Base-by-base conservation (phyloP, 2,329 filamentous ascomycete genomes). In the Pyrenophora graminea region DNA sequence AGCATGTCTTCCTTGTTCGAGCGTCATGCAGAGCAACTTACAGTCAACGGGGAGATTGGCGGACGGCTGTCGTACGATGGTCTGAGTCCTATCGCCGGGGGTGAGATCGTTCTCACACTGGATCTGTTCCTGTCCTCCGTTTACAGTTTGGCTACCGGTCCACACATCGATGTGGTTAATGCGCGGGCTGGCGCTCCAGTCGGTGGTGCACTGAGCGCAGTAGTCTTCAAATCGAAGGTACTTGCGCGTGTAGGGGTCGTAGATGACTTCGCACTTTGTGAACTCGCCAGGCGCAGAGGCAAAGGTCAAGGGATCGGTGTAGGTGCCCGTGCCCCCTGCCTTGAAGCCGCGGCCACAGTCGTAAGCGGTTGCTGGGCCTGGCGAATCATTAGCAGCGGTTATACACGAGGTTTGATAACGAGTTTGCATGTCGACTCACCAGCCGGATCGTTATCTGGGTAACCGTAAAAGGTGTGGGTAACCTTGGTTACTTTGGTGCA, bases 261-360 rank as follows among this genome's bases (percentile, higher is more conserved):
- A 80, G 36, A 80, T 66, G 49, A 78, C 64, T 53, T 79, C 77
- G 66, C 78, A 80, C 18, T 60, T 45, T 1, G 63, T 59, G 63
- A 78, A 77, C 44, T 75, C 72, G 37, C 72, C 73, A 4, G 62
- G 59, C 2, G 76, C 73, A 4, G 71, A 75, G 23, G 77, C 77
- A 42, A 79, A 76, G 1, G 76, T 78, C 21, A 78, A 53, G 1
- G 76, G 77, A 61, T 79, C 69, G 39, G 53, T 53, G 56, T 68
- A 77, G n/a, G 74, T 76, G 23, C 77, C 77, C 0, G 61, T 70
- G 13, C 77, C 77, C 8, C 76, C 76, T 12, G 77, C 75, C 21
- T 61, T 62, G 52, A 56, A 64, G 21, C 55, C 55, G 27, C 64
- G 63, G 18, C 65, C 61, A 44, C 65, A 69, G 17, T 62, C 54